phyloP scores from a whole-genome alignment of 139 green algal species.

The Ettlia oleoabundans region DNA sequence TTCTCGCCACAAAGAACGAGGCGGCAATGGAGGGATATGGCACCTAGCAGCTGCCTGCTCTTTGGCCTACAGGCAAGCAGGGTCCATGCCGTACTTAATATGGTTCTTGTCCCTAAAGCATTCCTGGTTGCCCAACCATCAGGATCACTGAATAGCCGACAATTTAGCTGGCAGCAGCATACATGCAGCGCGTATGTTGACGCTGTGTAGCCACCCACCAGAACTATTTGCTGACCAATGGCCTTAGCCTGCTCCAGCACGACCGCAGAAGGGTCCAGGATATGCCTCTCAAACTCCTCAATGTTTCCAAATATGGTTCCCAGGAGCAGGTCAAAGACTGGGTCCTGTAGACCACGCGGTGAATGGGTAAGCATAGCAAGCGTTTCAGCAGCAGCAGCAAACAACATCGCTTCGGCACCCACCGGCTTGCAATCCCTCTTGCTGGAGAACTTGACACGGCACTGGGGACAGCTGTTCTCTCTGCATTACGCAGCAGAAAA shows the following conservation, averaged over 20 bases:
- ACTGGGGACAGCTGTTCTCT: constrained; percentile 55
- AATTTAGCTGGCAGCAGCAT: no score
- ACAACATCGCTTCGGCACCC: neutral
- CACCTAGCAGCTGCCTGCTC: neutral
- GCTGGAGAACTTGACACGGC: constrained; percentile 48
- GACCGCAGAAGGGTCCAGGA: constrained; percentile 14
- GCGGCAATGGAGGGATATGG: no score
- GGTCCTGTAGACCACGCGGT: constrained; percentile 47
- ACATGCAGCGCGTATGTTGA: no score
- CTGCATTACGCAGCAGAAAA: constrained; percentile 35
- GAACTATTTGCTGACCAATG: constrained; percentile 12
- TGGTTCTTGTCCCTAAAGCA: no score
- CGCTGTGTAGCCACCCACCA: no score
- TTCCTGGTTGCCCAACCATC: no score
- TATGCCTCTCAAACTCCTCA: constrained; percentile 34
- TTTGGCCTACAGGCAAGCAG: neutral
- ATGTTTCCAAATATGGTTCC: constrained; percentile 48
- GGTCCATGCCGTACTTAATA: no score
- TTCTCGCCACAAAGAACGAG: no score
- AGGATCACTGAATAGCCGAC: no score
- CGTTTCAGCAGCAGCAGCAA: no score
- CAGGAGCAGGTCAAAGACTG: constrained; percentile 50
- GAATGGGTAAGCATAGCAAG: no score
- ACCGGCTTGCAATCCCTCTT: constrained; percentile 53
- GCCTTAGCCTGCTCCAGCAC: constrained; percentile 22